These are phyloP conservation scores for Penicillium nucicola DNA, from an alignment of 495 filamentous ascomycete species.

Conservation along the genomic window DNA sequence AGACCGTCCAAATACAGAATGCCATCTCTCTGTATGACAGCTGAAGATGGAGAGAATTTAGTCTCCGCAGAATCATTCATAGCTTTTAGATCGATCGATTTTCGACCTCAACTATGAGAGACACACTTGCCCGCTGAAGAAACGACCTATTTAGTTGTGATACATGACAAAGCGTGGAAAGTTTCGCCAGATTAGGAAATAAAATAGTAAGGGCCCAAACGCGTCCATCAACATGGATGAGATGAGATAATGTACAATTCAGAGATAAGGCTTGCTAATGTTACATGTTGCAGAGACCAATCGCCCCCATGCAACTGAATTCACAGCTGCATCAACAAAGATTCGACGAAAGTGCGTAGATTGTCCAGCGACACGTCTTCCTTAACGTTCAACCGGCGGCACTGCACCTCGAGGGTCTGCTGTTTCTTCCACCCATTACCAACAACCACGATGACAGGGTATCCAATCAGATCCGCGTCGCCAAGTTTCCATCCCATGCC, in stretches of 20 bases:
- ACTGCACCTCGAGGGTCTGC: constrained; percentile 71
- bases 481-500: constrained; percentile 77
- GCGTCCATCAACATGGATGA: not conserved
- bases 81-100: no score
- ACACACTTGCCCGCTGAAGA: no score
- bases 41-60: no score
- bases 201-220: not conserved
- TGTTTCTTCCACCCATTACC: constrained; percentile 70
- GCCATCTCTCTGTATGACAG: no score
- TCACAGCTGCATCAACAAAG: constrained; percentile 42
- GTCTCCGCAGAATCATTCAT: no score
- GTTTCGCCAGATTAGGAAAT: not conserved
- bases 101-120: no score
- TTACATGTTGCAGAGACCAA: not conserved
- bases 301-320: not conserved
- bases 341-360: constrained; percentile 35
- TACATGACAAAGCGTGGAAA: not conserved
- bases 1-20: no score
- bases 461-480: constrained; percentile 87
- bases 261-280: not conserved
- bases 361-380: constrained; percentile 44
- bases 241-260: constrained; percentile 8
- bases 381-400: constrained; percentile 54
- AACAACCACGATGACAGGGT: constrained; percentile 75
- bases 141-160: no score